phyloP scores from a whole-genome alignment of 2,329 filamentous ascomycete species.

The Graphiopsis chlorocephala region DNA sequence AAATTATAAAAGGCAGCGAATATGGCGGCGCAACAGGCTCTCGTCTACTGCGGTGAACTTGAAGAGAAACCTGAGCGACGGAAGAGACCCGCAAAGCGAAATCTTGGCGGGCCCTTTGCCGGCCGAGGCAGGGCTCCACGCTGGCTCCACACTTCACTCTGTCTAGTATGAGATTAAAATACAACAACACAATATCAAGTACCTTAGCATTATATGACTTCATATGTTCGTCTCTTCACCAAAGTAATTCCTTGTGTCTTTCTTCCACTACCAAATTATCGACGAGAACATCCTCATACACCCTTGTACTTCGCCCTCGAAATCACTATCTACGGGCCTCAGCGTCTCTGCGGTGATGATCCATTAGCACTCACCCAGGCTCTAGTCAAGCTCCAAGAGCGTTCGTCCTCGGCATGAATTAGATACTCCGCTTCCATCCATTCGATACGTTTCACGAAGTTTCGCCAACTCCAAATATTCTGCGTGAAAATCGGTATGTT shows the following conservation, averaged over 20 bases:
- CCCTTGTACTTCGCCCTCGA: background rate
- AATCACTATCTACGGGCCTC: background rate
- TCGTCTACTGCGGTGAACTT: constrained; percentile 10
- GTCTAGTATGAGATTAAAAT: background rate
- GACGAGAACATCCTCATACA: background rate
- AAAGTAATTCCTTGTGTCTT: background rate
- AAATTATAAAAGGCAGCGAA: constrained; percentile 1
- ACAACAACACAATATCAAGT: background rate
- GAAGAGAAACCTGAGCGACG: constrained; percentile 10
- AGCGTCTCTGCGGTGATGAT: background rate
- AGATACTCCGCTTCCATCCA: background rate
- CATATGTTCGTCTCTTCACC: background rate
- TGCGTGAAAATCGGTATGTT: background rate
- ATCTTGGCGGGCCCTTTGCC: constrained; percentile 12
- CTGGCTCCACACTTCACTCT: background rate
- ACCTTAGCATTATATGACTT: background rate
- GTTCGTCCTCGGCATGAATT: background rate
- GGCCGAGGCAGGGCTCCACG: constrained; percentile 12
- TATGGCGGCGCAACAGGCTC: background rate
- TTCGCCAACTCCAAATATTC: background rate
- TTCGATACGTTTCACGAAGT: background rate
- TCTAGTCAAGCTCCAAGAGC: background rate
- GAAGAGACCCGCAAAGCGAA: background rate
- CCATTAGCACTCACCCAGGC: background rate
- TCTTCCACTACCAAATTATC: background rate